A percentile compares a stretch with the other conserved stretches of the same genome.
These are phyloP conservation scores for Populus ilicifolia DNA, from an alignment of 345 rosid genomes.

Conservation along the genomic window DNA sequence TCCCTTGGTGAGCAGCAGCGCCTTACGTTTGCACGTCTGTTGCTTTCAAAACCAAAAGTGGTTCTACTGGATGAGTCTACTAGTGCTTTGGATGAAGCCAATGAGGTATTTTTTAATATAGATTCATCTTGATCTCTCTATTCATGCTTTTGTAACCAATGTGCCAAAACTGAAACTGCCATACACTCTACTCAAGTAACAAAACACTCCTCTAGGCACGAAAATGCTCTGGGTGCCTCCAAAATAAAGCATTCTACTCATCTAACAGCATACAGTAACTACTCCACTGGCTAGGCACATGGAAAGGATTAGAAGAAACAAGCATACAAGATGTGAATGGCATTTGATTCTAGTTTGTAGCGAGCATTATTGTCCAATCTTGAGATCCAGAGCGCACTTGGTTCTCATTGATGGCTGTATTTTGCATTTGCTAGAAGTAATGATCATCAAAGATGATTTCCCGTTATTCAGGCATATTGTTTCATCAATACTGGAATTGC, in stretches of 20 bases:
- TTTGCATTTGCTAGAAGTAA: neutral
- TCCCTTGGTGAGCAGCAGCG: conserved; percentile 98
- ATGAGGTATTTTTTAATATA: conserved; percentile 54
- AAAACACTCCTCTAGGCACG: neutral
- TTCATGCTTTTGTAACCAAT: neutral
- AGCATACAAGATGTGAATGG: no score
- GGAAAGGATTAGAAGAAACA: neutral
- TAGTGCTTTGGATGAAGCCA: conserved; percentile 87
- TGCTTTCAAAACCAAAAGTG: conserved; percentile 79
- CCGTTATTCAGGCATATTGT: neutral
- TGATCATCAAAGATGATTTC: neutral
- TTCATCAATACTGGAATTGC: neutral
- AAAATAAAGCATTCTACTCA: neutral
- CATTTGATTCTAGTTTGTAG: neutral
- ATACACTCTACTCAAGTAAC: neutral
- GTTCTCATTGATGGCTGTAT: neutral
- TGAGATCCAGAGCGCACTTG: neutral
- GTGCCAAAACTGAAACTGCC: neutral
- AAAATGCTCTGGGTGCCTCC: neutral
- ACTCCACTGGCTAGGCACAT: neutral
- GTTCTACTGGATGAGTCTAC: conserved; percentile 86
- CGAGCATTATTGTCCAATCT: neutral
- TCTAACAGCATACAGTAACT: no score
- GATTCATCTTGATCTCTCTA: neutral
- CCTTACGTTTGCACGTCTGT: conserved; percentile 79